Evolutionary conservation across 1,284 basidiomycete genomes (phyloP).

Genomic region (Boletus smithii): DNA sequence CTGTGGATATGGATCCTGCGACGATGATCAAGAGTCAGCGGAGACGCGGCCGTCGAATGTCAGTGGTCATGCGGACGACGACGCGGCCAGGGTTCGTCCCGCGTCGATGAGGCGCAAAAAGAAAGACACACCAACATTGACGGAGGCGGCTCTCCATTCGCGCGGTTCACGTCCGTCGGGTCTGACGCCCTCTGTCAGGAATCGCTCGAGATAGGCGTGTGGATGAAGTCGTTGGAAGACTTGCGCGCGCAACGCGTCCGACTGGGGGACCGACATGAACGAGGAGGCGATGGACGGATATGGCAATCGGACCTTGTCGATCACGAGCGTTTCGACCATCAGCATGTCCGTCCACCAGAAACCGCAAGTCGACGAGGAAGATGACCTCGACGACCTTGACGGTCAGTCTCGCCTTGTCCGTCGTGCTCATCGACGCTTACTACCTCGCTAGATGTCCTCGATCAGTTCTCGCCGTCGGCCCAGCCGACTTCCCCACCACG

Average conservation of each 20-base stretch:
- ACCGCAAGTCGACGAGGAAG: constrained; percentile 43
- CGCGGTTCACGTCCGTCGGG: constrained; percentile 57
- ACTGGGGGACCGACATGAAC: constrained; percentile 10
- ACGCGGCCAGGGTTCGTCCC: too few relatives aligned
- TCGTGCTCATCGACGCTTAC: constrained; percentile 7
- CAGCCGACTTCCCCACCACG: constrained; percentile 20
- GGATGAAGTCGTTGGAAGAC: constrained; percentile 71
- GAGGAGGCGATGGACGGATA: not conserved
- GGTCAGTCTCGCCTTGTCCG: constrained; percentile 40
- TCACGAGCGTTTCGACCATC: too few relatives aligned
- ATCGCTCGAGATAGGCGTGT: constrained; percentile 39
- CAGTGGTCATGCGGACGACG: too few relatives aligned
- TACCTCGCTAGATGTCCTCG: constrained; percentile 49
- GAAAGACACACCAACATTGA: constrained; percentile 56
- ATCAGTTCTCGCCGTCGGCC: constrained; percentile 40
- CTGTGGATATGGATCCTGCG: constrained; percentile 75
- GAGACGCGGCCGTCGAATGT: too few relatives aligned
- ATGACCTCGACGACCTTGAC: constrained; percentile 74
- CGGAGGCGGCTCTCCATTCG: constrained; percentile 56
- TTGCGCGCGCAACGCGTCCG: constrained; percentile 34
- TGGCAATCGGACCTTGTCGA: constrained; percentile 3
- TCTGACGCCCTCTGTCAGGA: constrained; percentile 55
- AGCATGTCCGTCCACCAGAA: constrained; percentile 18
- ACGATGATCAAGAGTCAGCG: not conserved
- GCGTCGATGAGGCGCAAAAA: too few relatives aligned